These are phyloP conservation scores for Sedum album DNA, from an alignment of 164 flowering plant species.

Conservation along the genomic window DNA sequence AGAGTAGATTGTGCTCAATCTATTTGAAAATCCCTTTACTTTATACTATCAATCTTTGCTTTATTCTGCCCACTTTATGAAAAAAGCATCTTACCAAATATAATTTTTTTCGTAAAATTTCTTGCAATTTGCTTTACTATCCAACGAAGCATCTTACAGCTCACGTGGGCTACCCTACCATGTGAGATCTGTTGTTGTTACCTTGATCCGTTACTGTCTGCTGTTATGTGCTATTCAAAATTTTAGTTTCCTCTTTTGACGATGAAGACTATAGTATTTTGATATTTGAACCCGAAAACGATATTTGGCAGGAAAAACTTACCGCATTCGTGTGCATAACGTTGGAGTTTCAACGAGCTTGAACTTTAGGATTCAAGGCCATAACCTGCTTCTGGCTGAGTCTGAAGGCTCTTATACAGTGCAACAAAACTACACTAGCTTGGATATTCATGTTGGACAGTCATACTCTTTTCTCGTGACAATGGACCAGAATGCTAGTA, in stretches of 20 bases:
- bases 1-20: neutral
- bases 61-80: neutral
- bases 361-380: slow-evolving; percentile 92
- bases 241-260: neutral
- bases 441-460: slow-evolving; percentile 97
- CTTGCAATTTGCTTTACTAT: neutral
- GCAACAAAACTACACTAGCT: slow-evolving; percentile 84
- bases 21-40: neutral
- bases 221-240: neutral
- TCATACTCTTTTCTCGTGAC: slow-evolving; percentile 94
- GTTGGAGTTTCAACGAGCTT: slow-evolving; percentile 86
- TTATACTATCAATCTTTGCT: neutral
- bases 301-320: slow-evolving; percentile 71
- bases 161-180: neutral
- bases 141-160: neutral
- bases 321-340: slow-evolving; percentile 82
- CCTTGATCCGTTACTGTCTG: neutral
- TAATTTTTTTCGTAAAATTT: neutral
- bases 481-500: slow-evolving; percentile 90
- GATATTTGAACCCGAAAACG: neutral
- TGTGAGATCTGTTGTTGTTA: neutral
- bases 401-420: slow-evolving; percentile 93
- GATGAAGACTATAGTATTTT: neutral
- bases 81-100: neutral
- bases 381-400: slow-evolving; percentile 72